These are phyloP conservation scores for Picea abies DNA, from an alignment of 83 land plant genomes.

Conservation along the genomic window DNA sequence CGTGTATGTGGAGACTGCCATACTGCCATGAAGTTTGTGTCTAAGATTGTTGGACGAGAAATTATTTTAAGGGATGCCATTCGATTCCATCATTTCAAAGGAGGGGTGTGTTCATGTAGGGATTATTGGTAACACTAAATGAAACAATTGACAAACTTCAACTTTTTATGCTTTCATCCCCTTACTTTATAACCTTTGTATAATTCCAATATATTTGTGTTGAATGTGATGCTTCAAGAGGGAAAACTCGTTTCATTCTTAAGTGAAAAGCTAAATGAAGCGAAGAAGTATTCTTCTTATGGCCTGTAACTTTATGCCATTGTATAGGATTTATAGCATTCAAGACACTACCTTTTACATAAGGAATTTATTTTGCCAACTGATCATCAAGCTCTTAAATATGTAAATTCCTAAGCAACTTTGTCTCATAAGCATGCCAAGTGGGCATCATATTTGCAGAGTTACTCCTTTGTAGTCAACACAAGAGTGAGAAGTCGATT, in stretches of 20 bases:
- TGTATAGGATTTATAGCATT: too few relatives aligned
- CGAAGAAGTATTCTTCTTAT: too few relatives aligned
- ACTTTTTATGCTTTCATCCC: too few relatives aligned
- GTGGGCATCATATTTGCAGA: background rate
- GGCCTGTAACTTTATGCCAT: too few relatives aligned
- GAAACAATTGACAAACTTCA: too few relatives aligned
- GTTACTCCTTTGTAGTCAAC: background rate
- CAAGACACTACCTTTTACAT: background rate
- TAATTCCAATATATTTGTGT: too few relatives aligned
- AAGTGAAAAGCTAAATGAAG: too few relatives aligned
- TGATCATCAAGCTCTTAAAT: background rate
- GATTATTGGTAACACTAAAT: conserved; percentile 5
- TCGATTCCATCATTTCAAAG: background rate
- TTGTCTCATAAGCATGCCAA: background rate
- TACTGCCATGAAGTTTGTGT: background rate
- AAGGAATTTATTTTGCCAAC: background rate
- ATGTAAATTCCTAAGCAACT: background rate
- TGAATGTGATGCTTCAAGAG: too few relatives aligned
- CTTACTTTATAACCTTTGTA: too few relatives aligned
- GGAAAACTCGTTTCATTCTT: too few relatives aligned
- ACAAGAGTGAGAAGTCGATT: background rate
- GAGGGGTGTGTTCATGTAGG: background rate
- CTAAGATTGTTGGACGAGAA: background rate
- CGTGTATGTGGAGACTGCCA: conserved; percentile 4
- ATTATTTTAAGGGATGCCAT: background rate